Percentiles rank a stretch among this genome's conserved stretches.
Conservation (phyloP, 495 filamentous ascomycete genomes). For the Melanomma pulvis-pyrius region DNA sequence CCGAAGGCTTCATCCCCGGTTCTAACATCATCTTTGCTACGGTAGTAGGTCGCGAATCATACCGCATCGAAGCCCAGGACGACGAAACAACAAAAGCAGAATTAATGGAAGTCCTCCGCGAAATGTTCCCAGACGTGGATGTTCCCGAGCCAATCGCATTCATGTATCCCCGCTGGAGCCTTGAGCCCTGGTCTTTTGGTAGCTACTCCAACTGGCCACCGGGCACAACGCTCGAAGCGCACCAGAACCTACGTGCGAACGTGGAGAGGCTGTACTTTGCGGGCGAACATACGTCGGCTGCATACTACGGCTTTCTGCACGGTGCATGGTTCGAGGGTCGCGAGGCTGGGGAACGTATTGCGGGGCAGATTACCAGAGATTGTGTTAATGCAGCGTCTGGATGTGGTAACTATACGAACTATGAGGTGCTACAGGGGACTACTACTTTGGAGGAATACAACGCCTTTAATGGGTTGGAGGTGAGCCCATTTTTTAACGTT, state of each 20-base stretch:
- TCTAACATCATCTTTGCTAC: constrained; percentile 73
- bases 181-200: constrained; percentile 67
- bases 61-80: constrained; percentile 64
- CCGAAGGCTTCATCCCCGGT: constrained; percentile 61
- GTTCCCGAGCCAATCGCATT: constrained; percentile 71
- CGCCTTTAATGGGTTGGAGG: constrained; percentile 37
- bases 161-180: constrained; percentile 71
- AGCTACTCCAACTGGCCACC: constrained; percentile 76
- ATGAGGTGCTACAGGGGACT: constrained; percentile 39
- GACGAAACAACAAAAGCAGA: constrained; percentile 63
- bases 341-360: constrained; percentile 56
- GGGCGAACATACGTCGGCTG: constrained; percentile 68
- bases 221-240: constrained; percentile 65
- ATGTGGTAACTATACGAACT: constrained; percentile 34
- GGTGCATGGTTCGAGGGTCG: constrained; percentile 67
- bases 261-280: constrained; percentile 68
- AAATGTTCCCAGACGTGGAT: constrained; percentile 64
- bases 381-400: constrained; percentile 32
- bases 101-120: constrained; percentile 61
- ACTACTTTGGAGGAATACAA: constrained; percentile 32
- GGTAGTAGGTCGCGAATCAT: constrained; percentile 63
- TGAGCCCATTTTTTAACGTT: constrained; percentile 35
- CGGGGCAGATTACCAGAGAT: constrained; percentile 44
- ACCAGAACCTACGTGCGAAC: constrained; percentile 75
- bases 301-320: constrained; percentile 75